These are phyloP conservation scores for Lentinula edodes DNA, from an alignment of 768 basidiomycete genomes.

Conservation along the genomic window DNA sequence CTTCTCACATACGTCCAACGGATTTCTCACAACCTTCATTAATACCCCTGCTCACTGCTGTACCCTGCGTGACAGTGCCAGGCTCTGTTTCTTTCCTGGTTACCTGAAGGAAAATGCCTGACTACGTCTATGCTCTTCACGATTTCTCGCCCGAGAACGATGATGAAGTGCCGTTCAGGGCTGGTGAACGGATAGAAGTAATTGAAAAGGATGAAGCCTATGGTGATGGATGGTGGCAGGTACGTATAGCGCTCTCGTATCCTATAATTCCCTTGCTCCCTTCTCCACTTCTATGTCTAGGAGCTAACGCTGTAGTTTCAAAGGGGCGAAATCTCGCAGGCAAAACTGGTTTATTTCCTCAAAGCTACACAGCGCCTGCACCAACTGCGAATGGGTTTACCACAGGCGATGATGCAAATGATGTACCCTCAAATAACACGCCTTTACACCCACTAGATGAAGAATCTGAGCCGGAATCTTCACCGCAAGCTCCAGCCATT, in stretches of 20 bases:
- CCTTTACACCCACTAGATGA: slow-evolving; percentile 42
- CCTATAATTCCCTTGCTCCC: neutral
- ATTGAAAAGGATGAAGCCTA: slow-evolving; percentile 91
- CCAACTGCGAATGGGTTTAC: slow-evolving; percentile 29
- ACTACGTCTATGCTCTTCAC: slow-evolving; percentile 85
- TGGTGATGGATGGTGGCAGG: slow-evolving; percentile 93
- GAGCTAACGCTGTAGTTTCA: slow-evolving; percentile 15
- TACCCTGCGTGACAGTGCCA: neutral
- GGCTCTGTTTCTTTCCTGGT: neutral
- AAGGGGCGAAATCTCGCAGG: slow-evolving; percentile 83
- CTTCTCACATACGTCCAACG: neutral
- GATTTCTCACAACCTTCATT: neutral
- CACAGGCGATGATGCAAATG: slow-evolving; percentile 15
- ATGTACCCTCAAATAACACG: slow-evolving; percentile 12
- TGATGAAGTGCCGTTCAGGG: slow-evolving; percentile 83
- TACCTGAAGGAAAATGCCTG: slow-evolving; percentile 42
- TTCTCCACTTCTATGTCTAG: neutral
- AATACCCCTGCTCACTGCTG: neutral
- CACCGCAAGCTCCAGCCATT: slow-evolving; percentile 23
- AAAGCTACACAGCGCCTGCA: slow-evolving; percentile 72
- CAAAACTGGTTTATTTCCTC: slow-evolving; percentile 86
- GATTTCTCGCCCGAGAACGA: slow-evolving; percentile 89
- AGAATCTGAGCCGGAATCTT: slow-evolving; percentile 36
- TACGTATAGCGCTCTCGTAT: slow-evolving; percentile 15
- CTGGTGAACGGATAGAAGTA: slow-evolving; percentile 85